Base-by-base conservation (phyloP, 1,139 yeast species). In the Pichia sp. region DNA sequence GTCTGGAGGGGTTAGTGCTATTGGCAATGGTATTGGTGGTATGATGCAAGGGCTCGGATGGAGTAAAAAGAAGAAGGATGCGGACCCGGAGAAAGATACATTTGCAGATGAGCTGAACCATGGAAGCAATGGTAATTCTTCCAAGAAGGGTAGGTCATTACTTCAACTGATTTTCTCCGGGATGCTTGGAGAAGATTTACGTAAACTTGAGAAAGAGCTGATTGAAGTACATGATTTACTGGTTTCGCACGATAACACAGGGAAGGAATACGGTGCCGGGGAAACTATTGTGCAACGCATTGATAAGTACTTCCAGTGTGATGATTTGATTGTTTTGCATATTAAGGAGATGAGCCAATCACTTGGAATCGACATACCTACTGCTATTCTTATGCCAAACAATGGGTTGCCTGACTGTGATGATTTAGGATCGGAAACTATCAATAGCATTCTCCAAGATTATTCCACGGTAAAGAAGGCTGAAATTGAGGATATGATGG, bases 111-210 rank as follows among this genome's bases (percentile, higher is more conserved):
- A 6, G 24, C 24, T 20, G 24, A 20, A 20, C 57, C 38, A 10
- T 24, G 36, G 17, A 27, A 8, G 6, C 12, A n/a, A 48, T 48
- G 16, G 9, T 29, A 24, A 9, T 24, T 9, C 29, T 3, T 46
- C 49, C n/a, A 48, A 48, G 16, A 41, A 27, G 29, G 60, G 61
- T 20, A 61, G 55, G 31, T 83, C 95, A 1, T 71, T 92, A 33
- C 73, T 93, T 51, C 90, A 84, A 57, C 79, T 84, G 60, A 78
- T 90, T 55, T 86, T 92, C 64, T 79, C 87, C 17, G 83, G 87
- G 67, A 76, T 89, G 42, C 72, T 92, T 43, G 81, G 84, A 48
- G 98, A 92, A 62, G 97, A 92, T 66, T 76, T 90, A 64, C 83
- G 76, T 62, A 81, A 80, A 14, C 87, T 84, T 64, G 82, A 80